phyloP scores from a whole-genome alignment of 108 stramenopile genomes.

The Cyclotella cryptica region DNA sequence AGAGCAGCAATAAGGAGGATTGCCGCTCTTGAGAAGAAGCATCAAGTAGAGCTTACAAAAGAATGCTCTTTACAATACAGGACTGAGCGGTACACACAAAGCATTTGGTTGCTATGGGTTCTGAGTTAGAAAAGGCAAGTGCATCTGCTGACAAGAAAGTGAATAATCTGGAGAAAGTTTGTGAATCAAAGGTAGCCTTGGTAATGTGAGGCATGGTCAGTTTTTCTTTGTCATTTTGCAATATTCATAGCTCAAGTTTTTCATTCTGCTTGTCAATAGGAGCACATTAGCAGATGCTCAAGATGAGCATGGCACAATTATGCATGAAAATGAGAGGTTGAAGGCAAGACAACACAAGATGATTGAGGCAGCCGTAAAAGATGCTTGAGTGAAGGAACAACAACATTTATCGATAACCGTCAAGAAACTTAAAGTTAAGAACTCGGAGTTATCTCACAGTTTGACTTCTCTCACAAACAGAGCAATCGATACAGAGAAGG shows the following conservation, averaged over 20 bases:
- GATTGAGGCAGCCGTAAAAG: neutral
- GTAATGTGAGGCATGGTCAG: neutral
- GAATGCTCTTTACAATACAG: too few relatives aligned
- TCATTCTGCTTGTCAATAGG: too few relatives aligned
- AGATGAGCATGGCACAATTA: neutral
- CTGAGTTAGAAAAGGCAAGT: neutral
- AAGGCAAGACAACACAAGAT: neutral
- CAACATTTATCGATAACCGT: neutral
- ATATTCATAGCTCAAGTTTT: too few relatives aligned
- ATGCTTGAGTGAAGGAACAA: neutral
- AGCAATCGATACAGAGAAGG: neutral
- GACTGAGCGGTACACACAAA: too few relatives aligned
- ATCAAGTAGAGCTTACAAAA: neutral
- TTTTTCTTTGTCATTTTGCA: neutral
- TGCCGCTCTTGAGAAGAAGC: neutral
- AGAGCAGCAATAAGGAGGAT: neutral
- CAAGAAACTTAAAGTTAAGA: neutral
- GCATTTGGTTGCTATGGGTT: neutral
- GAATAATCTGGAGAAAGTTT: neutral
- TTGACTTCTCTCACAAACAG: neutral
- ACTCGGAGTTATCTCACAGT: neutral
- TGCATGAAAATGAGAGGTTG: neutral
- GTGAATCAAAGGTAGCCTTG: neutral
- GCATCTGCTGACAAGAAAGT: constrained; percentile 1
- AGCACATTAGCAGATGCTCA: too few relatives aligned